These are phyloP conservation scores for Ramalina peruviana DNA, from an alignment of 495 filamentous ascomycete species.

Conservation along the genomic window DNA sequence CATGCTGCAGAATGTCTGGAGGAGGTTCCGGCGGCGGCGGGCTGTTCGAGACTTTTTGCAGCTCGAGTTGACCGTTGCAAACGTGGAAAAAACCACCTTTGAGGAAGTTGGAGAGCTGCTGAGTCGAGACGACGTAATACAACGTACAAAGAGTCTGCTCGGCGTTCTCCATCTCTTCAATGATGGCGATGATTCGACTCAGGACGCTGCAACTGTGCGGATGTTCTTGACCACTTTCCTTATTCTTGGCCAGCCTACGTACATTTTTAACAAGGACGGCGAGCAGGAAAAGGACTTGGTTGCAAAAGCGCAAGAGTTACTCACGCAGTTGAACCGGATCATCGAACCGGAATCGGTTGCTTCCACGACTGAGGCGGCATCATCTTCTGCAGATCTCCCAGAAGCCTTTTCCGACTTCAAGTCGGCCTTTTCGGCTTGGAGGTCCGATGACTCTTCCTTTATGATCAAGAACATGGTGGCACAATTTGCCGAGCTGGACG, in stretches of 20 bases:
- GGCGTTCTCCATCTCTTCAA: constrained; percentile 65
- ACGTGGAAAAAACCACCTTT: constrained; percentile 61
- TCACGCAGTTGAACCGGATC: constrained; percentile 70
- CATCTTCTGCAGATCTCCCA: constrained; percentile 45
- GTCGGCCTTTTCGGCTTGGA: constrained; percentile 91
- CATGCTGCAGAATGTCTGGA: constrained; percentile 71
- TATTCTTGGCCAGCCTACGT: constrained; percentile 81
- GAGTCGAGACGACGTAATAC: constrained; percentile 58
- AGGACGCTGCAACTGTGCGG: constrained; percentile 65
- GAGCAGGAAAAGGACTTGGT: constrained; percentile 84
- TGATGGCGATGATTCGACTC: constrained; percentile 49
- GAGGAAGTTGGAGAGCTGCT: constrained; percentile 68
- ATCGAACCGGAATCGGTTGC: constrained; percentile 38
- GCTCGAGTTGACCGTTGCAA: constrained; percentile 60
- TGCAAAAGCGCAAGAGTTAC: constrained; percentile 70
- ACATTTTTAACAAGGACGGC: constrained; percentile 76
- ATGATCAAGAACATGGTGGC: constrained; percentile 90
- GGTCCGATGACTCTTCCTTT: constrained; percentile 76
- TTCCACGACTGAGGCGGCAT: constrained; percentile 42
- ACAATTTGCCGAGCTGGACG: constrained; percentile 87
- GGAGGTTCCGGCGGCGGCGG: constrained; percentile 40
- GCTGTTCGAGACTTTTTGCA: constrained; percentile 51
- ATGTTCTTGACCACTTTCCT: constrained; percentile 89
- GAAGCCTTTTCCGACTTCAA: constrained; percentile 70
- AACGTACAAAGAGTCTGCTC: constrained; percentile 56